Base-by-base conservation (phyloP, 176 grass and related monocot genomes). In the Panicum miliaceum region DNA sequence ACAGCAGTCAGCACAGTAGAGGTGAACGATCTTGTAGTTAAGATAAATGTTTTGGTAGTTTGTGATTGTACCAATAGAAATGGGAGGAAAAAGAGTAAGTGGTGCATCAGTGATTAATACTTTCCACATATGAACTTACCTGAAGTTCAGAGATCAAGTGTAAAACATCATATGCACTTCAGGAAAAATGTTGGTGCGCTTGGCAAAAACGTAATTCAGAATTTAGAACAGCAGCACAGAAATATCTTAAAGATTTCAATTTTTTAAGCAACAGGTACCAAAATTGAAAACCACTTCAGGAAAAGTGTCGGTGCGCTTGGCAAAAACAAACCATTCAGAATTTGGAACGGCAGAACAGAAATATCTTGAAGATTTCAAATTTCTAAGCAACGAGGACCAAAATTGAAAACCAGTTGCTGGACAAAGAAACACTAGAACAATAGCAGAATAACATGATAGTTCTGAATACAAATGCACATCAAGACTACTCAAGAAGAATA, bases 81-180 rank as follows among this genome's bases (percentile, higher is more conserved):
- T 2, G 19, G 18, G 38, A 36, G 35, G 79, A 23, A 35, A 61
- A 85, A 77, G 40, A 61, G 22, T 36, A 85, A 40, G 22, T 16
- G 76, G 89, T 89, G 90, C 88, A 91, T 94, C 94, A 91, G 90
- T 6, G 32, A 79, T 84, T 14, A 52, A 82, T 86, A 34, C 60
- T 79, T 82, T 92, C 92, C 81, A 87, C 86, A 91, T 65, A 79
- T 86, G 66, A 90, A 90, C 88, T 90, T 90, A 86, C 83, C 78
- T 90, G 45, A 78, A 86, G 84, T 90, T 90, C 71, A 87, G 76
- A 90, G 76, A 94, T 91, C 77, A 90, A 92, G 85, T 75, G 81
- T 89, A 84, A 88, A 82, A 88, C 67, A 89, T 91, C 89, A 88
- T 88, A 71, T 88, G 82, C 85, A 88, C 76, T 76, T 42, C 27